These are phyloP conservation scores for Sugiyamaella pinicola DNA, from an alignment of 1,139 yeast species.

Conservation along the genomic window DNA sequence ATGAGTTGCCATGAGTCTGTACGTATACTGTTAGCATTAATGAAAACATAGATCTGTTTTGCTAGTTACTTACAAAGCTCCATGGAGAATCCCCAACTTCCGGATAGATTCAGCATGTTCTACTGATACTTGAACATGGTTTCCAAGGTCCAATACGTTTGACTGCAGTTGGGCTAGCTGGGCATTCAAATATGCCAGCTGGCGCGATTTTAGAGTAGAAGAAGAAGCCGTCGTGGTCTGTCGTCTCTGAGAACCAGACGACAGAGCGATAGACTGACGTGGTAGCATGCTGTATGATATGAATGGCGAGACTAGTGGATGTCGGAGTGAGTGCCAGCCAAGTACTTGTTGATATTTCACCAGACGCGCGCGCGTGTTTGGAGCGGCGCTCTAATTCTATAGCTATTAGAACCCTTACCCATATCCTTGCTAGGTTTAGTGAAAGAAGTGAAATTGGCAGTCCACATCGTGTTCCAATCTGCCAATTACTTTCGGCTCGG, in stretches of 20 bases:
- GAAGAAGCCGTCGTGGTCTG: conserved; percentile 22
- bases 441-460: too few species aligned
- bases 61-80: conserved; percentile 49
- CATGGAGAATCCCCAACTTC: conserved; percentile 62
- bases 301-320: too few species aligned
- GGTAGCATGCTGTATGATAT: conserved; percentile 20
- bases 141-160: conserved; percentile 59
- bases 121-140: conserved; percentile 55
- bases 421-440: neutral
- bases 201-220: conserved; percentile 45
- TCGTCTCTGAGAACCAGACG: conserved; percentile 10
- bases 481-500: too few species aligned
- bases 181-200: conserved; percentile 60
- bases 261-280: conserved; percentile 30
- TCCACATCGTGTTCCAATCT: too few species aligned
- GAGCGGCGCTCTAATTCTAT: too few species aligned
- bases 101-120: conserved; percentile 60
- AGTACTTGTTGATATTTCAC: neutral
- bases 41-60: too few species aligned
- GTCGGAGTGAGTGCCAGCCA: neutral
- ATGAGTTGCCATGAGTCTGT: conserved; percentile 61
- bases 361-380: neutral
- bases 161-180: conserved; percentile 66
- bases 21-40: conserved; percentile 10
- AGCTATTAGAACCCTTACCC: neutral